These are phyloP conservation scores for Cavenderia fasciculata DNA, from an alignment of 78 protist species.

Conservation along the genomic window DNA sequence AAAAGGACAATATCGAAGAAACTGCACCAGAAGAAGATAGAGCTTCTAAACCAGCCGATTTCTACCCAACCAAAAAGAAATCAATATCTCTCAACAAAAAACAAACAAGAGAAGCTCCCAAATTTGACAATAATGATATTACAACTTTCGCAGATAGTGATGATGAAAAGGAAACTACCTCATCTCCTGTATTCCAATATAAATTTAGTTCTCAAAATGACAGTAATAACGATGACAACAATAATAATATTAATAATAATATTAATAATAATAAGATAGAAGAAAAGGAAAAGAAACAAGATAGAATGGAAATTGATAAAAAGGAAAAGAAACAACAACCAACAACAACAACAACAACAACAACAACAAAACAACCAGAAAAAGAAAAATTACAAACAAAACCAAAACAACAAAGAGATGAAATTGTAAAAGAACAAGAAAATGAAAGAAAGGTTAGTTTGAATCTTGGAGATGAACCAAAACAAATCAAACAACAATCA, in stretches of 20 bases:
- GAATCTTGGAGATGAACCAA: too few species aligned
- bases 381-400: neutral
- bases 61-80: neutral
- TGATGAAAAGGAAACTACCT: constrained; percentile 7
- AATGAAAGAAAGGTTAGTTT: neutral
- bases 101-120: neutral
- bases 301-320: too few species aligned
- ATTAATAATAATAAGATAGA: neutral
- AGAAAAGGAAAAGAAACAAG: too few species aligned
- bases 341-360: neutral
- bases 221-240: neutral
- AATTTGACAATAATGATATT: neutral
- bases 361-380: neutral
- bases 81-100: neutral
- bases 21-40: too few species aligned
- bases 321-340: too few species aligned
- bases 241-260: neutral
- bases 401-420: neutral
- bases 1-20: too few species aligned
- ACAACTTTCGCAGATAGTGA: constrained; percentile 20
- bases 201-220: neutral
- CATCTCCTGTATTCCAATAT: neutral
- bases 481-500: too few species aligned
- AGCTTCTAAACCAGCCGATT: neutral
- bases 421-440: neutral